phyloP scores from a whole-genome alignment of 2,329 filamentous ascomycete species.

The Sclerotinia glacialis region DNA sequence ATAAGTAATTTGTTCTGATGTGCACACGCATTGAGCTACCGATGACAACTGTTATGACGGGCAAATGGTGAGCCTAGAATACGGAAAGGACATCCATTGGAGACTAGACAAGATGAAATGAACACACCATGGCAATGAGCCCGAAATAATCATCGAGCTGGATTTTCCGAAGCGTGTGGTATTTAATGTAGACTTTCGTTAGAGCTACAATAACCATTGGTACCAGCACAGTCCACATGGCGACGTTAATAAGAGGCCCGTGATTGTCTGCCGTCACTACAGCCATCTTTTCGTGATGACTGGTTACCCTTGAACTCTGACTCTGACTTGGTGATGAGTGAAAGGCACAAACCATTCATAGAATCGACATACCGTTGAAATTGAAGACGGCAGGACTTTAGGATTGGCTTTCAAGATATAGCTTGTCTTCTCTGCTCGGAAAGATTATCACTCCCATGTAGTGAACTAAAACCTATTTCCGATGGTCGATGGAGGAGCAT shows the following conservation, averaged over 20 bases:
- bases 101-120: not conserved
- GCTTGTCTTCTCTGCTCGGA: no score
- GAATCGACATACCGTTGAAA: not conserved
- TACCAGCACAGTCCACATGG: constrained; percentile 18
- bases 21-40: constrained; percentile 12
- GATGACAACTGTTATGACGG: not conserved
- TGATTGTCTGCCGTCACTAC: constrained; percentile 11
- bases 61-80: not conserved
- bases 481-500: no score
- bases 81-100: not conserved
- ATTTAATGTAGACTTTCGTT: constrained; percentile 19
- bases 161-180: not conserved
- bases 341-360: not conserved
- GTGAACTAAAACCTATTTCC: no score
- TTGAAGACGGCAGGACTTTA: not conserved
- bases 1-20: not conserved
- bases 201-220: constrained; percentile 11
- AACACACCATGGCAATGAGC: constrained; percentile 10
- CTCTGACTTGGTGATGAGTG: not conserved
- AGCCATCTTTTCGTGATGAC: constrained; percentile 6
- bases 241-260: constrained; percentile 17
- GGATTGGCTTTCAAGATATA: no score
- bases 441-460: not conserved
- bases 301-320: not conserved
- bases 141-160: constrained; percentile 7